Evolutionary conservation across 345 rosid genomes (phyloP), one percentile per base, ranked within the genome.

Genomic region (Citrus inodora): DNA sequence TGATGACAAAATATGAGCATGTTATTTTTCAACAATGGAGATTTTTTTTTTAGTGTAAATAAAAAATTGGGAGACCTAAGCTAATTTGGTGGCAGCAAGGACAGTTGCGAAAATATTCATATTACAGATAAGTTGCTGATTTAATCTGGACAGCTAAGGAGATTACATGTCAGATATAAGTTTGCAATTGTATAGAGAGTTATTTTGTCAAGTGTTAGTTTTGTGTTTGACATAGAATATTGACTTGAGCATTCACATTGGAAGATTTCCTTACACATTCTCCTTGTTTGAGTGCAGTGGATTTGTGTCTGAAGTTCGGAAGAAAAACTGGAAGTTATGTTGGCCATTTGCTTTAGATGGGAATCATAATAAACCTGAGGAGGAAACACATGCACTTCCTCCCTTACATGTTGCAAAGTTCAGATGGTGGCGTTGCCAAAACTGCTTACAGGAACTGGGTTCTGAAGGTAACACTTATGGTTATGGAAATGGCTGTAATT

Each of bases 261-360:
- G 35, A 75, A 48, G 33, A 69, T 28, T 78, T 73, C 67, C 51
- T 76, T 22, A 71, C 25, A 53, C 59, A 68, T 19, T 72, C 66
- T 56, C 27, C 64, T 66, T 81, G 72, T 51, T 80, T 84, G 76
- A 81, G 42, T 86, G 89, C 91, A 94, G 98, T 75, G 92, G 88
- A 46, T 90, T 80, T 83, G 95, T 87, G 75, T 86, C 93, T 70
- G 83, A 90, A 82, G 72, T 79, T 38, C 88, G 93, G 32, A 83
- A 81, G 28, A 84, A 72, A 48, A 86, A 92, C 70, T 75, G 69
- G 82, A 88, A 71, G 77, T 78, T 80, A 61, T 85, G 90, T 72
- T 89, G 89, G 90, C 97, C 97, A 21, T 94, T 92, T 86, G 63
- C 86, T 30, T 79, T 79, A 70, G 85, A 89, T 77, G 80, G 35